Conservation (phyloP, 805 yeast species). For the Kuraishia molischiana region DNA sequence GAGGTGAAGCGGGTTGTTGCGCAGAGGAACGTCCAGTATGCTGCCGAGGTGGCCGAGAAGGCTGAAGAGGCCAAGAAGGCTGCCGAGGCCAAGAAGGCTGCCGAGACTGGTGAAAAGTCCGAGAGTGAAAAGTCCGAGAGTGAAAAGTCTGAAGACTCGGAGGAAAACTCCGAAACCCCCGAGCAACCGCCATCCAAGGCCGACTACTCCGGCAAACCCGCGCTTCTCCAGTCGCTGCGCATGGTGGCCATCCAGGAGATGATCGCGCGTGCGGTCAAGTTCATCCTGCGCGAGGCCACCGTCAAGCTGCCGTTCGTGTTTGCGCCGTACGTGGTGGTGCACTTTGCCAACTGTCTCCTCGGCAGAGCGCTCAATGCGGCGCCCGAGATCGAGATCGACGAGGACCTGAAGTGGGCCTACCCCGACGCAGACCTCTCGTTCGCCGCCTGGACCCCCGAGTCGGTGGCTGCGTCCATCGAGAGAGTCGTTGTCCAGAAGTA, state of each 20-base stretch:
- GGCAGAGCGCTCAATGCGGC: constrained; percentile 36
- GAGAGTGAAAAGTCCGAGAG: constrained; percentile 20
- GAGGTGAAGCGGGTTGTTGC: constrained; percentile 16
- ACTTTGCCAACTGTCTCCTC: constrained; percentile 61
- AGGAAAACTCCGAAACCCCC: constrained; percentile 19
- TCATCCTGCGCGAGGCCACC: constrained; percentile 46
- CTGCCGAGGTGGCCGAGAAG: constrained; percentile 15
- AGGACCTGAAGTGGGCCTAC: constrained; percentile 29
- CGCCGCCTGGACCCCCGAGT: constrained; percentile 28
- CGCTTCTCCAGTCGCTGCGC: constrained; percentile 38
- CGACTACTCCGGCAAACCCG: constrained; percentile 29
- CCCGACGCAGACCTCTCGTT: constrained; percentile 30
- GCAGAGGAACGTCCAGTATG: constrained; percentile 13
- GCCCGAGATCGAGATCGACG: constrained; percentile 33
- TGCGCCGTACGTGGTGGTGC: constrained; percentile 53
- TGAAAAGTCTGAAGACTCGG: constrained; percentile 22
- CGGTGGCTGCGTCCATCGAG: constrained; percentile 33
- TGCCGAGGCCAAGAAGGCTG: constrained; percentile 22
- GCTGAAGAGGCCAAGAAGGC: constrained; percentile 24
- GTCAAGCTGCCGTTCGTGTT: constrained; percentile 38
- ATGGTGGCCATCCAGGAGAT: constrained; percentile 52
- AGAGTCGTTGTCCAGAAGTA: constrained; percentile 51
- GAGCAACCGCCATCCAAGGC: constrained; percentile 22
- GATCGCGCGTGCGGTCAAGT: constrained; percentile 73
- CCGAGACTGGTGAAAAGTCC: constrained; percentile 19